Conservation (phyloP, 176 grass and related monocot species). For the Oryza brachyantha region DNA sequence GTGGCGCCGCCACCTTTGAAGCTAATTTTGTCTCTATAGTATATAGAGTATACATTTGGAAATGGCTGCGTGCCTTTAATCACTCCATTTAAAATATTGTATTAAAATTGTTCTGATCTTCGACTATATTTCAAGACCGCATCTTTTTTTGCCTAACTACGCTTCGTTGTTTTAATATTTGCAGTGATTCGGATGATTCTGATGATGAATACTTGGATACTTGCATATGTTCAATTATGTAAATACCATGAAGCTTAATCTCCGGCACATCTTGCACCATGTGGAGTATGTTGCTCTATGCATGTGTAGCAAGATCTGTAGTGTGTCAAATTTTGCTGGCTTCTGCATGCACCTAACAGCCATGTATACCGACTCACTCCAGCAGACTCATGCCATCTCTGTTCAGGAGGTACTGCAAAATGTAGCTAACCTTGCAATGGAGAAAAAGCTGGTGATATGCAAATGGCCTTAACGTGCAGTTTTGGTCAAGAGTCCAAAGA, state of each 20-base stretch:
- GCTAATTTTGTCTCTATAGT: not conserved
- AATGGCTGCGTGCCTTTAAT: not conserved
- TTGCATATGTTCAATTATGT: slow-evolving; percentile 77
- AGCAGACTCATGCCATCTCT: not conserved
- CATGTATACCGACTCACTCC: slow-evolving; percentile 25
- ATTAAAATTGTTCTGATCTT: not conserved
- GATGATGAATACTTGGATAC: slow-evolving; percentile 80
- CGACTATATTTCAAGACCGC: too few species aligned
- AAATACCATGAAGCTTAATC: slow-evolving; percentile 38
- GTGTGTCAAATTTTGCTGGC: slow-evolving; percentile 13
- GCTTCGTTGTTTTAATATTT: slow-evolving; percentile 4
- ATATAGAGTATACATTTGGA: not conserved
- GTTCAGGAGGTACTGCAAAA: not conserved
- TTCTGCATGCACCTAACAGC: slow-evolving; percentile 29
- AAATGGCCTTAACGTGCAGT: not conserved
- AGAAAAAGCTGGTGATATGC: slow-evolving; percentile 1
- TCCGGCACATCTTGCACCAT: slow-evolving; percentile 16
- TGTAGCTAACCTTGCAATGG: not conserved
- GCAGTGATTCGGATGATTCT: slow-evolving; percentile 69
- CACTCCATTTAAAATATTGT: not conserved
- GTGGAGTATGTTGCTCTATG: slow-evolving; percentile 11
- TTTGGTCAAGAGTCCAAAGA: slow-evolving; percentile 23
- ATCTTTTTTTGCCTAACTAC: not conserved
- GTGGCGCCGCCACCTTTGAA: not conserved
- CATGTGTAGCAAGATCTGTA: slow-evolving; percentile 34